phyloP scores from a whole-genome alignment of 2,329 filamentous ascomycete species.

The Fusarium sp. region DNA sequence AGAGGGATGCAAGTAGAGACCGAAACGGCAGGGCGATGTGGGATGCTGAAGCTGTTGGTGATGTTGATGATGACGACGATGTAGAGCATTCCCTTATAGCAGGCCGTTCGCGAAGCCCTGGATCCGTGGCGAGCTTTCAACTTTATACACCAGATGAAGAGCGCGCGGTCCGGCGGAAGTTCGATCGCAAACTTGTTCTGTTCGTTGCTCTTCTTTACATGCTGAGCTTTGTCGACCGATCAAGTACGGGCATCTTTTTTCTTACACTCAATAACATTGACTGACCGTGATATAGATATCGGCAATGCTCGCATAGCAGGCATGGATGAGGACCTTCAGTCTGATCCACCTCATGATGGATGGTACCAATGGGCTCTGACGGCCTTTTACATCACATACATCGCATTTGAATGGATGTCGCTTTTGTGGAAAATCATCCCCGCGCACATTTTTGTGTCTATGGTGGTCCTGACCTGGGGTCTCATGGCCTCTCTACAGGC shows the following conservation, averaged over 20 bases:
- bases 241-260: slow-evolving; percentile 69
- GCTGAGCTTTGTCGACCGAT: slow-evolving; percentile 87
- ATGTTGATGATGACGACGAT: slow-evolving; percentile 25
- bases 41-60: slow-evolving; percentile 38
- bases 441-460: slow-evolving; percentile 69
- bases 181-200: slow-evolving; percentile 81
- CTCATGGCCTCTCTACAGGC: slow-evolving; percentile 80
- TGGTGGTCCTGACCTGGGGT: slow-evolving; percentile 83
- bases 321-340: slow-evolving; percentile 72
- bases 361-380: slow-evolving; percentile 73
- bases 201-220: slow-evolving; percentile 88
- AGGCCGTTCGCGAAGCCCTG: slow-evolving; percentile 44
- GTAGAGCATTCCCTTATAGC: slow-evolving; percentile 41
- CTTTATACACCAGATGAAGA: slow-evolving; percentile 77
- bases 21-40: slow-evolving; percentile 33
- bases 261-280: neutral
- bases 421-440: slow-evolving; percentile 72
- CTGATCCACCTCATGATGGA: slow-evolving; percentile 58
- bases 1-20: slow-evolving; percentile 29
- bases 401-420: slow-evolving; percentile 74
- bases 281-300: slow-evolving; percentile 61
- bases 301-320: slow-evolving; percentile 74
- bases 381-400: slow-evolving; percentile 74
- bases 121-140: slow-evolving; percentile 56
- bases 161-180: slow-evolving; percentile 75